Conservation (phyloP, 352 stramenopile species). For the Pythium dissotocum region DNA sequence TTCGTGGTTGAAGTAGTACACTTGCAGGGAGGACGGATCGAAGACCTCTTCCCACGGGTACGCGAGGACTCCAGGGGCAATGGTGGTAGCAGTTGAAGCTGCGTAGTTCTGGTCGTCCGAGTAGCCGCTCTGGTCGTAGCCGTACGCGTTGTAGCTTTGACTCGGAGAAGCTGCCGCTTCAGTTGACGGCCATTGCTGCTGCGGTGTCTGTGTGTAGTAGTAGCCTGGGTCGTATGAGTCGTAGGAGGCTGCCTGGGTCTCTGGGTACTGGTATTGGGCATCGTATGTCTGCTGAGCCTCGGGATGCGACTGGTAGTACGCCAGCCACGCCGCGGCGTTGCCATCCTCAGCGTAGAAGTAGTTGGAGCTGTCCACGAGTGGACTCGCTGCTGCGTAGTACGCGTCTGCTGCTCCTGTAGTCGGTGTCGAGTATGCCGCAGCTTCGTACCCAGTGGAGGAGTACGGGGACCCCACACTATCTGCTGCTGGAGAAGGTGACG, state of each 20-base stretch:
- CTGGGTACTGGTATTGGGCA: slow-evolving; percentile 1
- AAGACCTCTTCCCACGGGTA: slow-evolving; percentile 64
- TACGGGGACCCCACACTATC: not conserved
- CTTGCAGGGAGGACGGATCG: slow-evolving; percentile 46
- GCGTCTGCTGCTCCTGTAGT: not conserved
- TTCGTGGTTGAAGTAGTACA: slow-evolving; percentile 67
- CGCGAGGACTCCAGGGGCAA: not conserved
- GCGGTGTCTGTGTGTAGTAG: not conserved
- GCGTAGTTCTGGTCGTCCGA: not conserved
- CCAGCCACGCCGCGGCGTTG: slow-evolving; percentile 34
- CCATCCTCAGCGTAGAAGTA: slow-evolving; percentile 38
- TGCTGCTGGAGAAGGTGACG: not conserved
- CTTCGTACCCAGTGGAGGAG: slow-evolving; percentile 1
- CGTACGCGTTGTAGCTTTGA: not conserved
- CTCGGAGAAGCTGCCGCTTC: not conserved
- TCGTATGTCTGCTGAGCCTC: slow-evolving; percentile 8
- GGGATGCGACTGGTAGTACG: slow-evolving; percentile 30
- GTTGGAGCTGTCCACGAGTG: slow-evolving; percentile 30
- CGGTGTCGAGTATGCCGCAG: not conserved
- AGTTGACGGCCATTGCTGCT: not conserved
- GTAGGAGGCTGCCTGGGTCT: not conserved
- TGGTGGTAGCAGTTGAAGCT: not conserved
- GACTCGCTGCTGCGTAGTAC: not conserved
- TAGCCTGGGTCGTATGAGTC: not conserved
- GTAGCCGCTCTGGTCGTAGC: not conserved